Percentiles rank a stretch among this genome's conserved stretches.
Evolutionary conservation across 1,139 yeast species (phyloP).

Genomic region (Taphrina populina): DNA sequence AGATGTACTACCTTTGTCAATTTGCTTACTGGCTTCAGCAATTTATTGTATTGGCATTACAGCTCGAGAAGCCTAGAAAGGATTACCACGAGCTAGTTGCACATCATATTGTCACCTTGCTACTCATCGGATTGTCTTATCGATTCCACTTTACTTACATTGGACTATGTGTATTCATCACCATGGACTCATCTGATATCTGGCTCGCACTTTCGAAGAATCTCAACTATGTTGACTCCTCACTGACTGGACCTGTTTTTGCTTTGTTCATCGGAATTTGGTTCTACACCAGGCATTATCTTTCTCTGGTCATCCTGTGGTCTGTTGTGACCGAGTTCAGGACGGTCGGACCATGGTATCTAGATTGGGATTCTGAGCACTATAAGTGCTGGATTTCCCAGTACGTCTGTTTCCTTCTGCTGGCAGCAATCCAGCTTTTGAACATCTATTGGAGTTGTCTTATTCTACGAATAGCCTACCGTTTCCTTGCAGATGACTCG

Average conservation of each 20-base stretch:
- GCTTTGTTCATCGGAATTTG: slow-evolving; percentile 67
- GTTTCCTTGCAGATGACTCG: slow-evolving; percentile 59
- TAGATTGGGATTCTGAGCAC: slow-evolving; percentile 89
- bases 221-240: slow-evolving; percentile 74
- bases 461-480: slow-evolving; percentile 71
- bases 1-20: slow-evolving; percentile 81
- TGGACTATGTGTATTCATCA: slow-evolving; percentile 84
- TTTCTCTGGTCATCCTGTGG: slow-evolving; percentile 77
- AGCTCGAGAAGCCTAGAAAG: slow-evolving; percentile 90
- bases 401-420: slow-evolving; percentile 75
- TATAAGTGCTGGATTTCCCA: slow-evolving; percentile 96
- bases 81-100: slow-evolving; percentile 87
- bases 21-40: slow-evolving; percentile 99
- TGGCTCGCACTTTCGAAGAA: slow-evolving; percentile 81
- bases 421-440: slow-evolving; percentile 77
- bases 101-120: slow-evolving; percentile 89
- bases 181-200: slow-evolving; percentile 95
- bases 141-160: slow-evolving; percentile 95
- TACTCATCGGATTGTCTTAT: slow-evolving; percentile 84
- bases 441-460: slow-evolving; percentile 84
- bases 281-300: slow-evolving; percentile 85
- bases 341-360: slow-evolving; percentile 49
- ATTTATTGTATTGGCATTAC: slow-evolving; percentile 73
- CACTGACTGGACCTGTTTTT: slow-evolving; percentile 64
- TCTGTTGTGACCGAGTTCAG: slow-evolving; percentile 84